Conservation (phyloP, 164 flowering plant species). For the Tetrastigma voinierianum region DNA sequence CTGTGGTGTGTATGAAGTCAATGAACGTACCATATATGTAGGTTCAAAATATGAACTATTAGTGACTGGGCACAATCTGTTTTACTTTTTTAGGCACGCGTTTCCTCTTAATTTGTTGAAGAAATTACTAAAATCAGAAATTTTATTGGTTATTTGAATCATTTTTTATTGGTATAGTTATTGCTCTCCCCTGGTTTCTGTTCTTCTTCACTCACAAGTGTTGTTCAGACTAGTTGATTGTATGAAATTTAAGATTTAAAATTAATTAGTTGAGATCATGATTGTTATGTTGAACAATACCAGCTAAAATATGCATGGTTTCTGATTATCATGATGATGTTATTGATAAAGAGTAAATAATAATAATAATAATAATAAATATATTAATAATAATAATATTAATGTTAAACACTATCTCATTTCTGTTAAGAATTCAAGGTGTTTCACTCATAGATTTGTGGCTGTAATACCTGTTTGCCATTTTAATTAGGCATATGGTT, state of each 20-base stretch:
- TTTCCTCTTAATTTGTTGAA: background rate
- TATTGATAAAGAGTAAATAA: too few species aligned
- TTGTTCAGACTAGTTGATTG: too few species aligned
- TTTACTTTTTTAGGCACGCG: background rate
- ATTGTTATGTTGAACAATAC: background rate
- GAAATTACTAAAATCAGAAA: background rate
- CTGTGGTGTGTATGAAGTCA: slow-evolving; percentile 90
- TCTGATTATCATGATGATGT: too few species aligned
- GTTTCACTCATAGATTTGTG: background rate
- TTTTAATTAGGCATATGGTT: background rate
- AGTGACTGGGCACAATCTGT: background rate
- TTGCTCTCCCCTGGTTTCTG: too few species aligned
- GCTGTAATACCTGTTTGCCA: background rate
- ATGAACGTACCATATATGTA: slow-evolving; percentile 71
- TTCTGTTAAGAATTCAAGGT: background rate
- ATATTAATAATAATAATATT: too few species aligned
- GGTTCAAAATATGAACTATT: slow-evolving; percentile 17
- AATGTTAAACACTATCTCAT: too few species aligned
- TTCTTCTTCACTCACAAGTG: too few species aligned
- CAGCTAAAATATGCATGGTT: background rate
- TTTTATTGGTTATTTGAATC: background rate
- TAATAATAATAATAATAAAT: too few species aligned
- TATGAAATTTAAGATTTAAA: background rate
- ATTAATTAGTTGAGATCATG: background rate
- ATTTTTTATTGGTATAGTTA: too few species aligned